Percentiles rank a stretch among this genome's conserved stretches.
Evolutionary conservation across 306 rosid species (phyloP).

Genomic region (Citrullus colocynthis): DNA sequence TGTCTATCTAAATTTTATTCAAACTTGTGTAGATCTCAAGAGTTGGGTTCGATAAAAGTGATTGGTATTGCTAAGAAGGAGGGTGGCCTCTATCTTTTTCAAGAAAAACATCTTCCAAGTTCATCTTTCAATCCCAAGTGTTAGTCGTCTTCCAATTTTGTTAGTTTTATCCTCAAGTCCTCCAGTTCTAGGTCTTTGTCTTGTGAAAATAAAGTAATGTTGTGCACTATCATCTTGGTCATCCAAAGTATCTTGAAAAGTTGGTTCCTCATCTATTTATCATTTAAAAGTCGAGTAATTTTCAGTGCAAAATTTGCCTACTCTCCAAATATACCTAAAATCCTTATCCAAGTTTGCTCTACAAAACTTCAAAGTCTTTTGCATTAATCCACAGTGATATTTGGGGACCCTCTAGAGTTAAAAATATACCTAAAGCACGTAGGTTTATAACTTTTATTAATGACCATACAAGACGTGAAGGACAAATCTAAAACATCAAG

Average conservation of each 20-base stretch:
- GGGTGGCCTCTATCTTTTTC: background rate
- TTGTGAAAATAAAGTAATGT: background rate
- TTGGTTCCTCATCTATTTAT: background rate
- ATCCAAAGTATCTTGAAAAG: background rate
- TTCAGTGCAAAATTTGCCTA: background rate
- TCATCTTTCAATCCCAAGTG: background rate
- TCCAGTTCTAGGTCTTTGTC: background rate
- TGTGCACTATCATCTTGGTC: background rate
- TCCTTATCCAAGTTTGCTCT: too few species aligned
- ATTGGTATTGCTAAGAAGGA: background rate
- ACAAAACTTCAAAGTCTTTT: too few species aligned
- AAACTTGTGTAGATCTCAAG: background rate
- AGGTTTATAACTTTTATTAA: too few species aligned
- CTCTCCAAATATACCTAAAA: background rate
- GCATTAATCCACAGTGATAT: too few species aligned
- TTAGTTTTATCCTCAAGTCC: background rate
- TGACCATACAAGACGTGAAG: too few species aligned
- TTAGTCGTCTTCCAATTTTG: background rate
- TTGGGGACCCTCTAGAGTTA: too few species aligned
- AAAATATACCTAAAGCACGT: too few species aligned
- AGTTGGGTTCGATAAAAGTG: background rate
- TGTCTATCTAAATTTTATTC: background rate
- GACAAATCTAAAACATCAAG: too few species aligned
- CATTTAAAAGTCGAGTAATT: too few species aligned
- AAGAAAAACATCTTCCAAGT: background rate